These are phyloP conservation scores for Penicillium tannophilum DNA, from an alignment of 495 filamentous ascomycete genomes.

Conservation along the genomic window DNA sequence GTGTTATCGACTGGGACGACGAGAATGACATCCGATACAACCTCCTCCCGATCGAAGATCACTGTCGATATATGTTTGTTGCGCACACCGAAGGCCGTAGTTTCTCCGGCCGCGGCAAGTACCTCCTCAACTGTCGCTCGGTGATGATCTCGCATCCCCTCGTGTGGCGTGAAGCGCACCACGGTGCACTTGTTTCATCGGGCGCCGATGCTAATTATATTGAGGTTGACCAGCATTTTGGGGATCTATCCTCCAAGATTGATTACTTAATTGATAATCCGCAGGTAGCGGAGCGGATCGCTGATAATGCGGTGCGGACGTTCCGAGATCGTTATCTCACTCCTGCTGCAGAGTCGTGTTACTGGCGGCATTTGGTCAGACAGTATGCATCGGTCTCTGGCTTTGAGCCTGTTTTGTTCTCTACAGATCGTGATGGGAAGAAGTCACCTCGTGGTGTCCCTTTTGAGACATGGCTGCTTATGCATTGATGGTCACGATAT, in stretches of 20 bases:
- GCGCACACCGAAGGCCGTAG: constrained; percentile 59
- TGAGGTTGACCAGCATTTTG: constrained; percentile 56
- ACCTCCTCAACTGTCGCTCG: constrained; percentile 60
- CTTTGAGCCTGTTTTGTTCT: constrained; percentile 45
- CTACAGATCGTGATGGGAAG: constrained; percentile 27
- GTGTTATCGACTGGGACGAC: constrained; percentile 51
- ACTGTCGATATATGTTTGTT: constrained; percentile 62
- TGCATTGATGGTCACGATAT: constrained; percentile 17
- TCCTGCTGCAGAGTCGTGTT: constrained; percentile 61
- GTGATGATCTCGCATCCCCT: constrained; percentile 54
- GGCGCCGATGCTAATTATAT: constrained; percentile 64
- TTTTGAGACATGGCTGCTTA: constrained; percentile 47
- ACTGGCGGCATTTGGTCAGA: constrained; percentile 58
- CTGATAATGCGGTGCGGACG: constrained; percentile 53
- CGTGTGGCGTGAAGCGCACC: constrained; percentile 44
- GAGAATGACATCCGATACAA: constrained; percentile 38
- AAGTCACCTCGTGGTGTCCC: constrained; percentile 34
- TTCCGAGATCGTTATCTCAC: constrained; percentile 64
- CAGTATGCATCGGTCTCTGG: constrained; percentile 47
- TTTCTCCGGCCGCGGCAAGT: constrained; percentile 62
- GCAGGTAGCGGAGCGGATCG: constrained; percentile 53
- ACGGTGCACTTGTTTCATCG: constrained; percentile 37
- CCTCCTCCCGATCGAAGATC: constrained; percentile 54
- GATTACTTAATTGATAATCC: constrained; percentile 52
- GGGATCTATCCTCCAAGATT: constrained; percentile 55